Evolutionary conservation across 768 basidiomycete species (phyloP).

Genomic region (Leccinum longicurvipes): DNA sequence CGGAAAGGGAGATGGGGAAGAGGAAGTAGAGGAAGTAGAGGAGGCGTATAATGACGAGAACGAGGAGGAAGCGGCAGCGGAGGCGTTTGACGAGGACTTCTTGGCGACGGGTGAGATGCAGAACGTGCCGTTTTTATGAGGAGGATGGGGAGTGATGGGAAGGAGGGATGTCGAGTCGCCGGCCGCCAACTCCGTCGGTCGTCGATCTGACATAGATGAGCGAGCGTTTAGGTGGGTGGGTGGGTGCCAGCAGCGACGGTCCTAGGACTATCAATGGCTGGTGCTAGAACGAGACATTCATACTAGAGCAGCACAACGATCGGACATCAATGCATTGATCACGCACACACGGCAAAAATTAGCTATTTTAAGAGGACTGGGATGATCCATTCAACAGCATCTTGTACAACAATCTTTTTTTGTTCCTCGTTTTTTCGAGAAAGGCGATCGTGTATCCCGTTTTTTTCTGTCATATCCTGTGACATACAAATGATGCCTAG

Average conservation of each 20-base stretch:
- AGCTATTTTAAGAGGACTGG: background rate
- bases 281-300: too few species aligned
- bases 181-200: background rate
- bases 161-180: background rate
- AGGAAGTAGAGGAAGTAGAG: slow-evolving; percentile 32
- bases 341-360: background rate
- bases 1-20: slow-evolving; percentile 28
- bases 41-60: slow-evolving; percentile 39
- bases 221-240: background rate
- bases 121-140: slow-evolving; percentile 63
- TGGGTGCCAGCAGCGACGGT: background rate
- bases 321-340: background rate
- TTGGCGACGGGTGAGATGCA: slow-evolving; percentile 81
- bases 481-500: background rate
- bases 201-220: background rate
- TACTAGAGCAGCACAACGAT: slow-evolving; percentile 1
- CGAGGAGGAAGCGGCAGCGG: slow-evolving; percentile 64
- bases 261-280: background rate
- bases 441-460: background rate
- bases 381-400: background rate
- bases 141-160: background rate
- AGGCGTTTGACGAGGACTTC: slow-evolving; percentile 76
- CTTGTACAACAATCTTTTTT: background rate
- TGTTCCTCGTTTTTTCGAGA: background rate
- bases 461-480: background rate